A percentile compares a stretch with the other conserved stretches of the same genome.
phyloP scores from a whole-genome alignment of 2,329 filamentous ascomycete genomes.

The Didymella lethalis region DNA sequence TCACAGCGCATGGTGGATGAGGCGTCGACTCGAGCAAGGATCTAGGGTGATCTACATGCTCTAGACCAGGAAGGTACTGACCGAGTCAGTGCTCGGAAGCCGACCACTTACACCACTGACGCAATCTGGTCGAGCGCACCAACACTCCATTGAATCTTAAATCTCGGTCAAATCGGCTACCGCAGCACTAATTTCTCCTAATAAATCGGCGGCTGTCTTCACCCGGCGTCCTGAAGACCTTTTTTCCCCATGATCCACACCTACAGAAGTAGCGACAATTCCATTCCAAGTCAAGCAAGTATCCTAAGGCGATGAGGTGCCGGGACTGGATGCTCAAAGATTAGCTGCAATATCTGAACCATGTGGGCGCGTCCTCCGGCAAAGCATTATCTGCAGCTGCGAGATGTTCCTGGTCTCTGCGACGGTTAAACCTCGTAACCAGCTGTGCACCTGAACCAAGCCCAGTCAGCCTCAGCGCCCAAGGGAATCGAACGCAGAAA shows the following conservation, averaged over 20 bases:
- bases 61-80: not conserved
- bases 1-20: not conserved
- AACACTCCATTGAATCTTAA: conserved; percentile 5
- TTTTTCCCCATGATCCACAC: not conserved
- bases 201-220: not conserved
- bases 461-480: not conserved
- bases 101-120: not conserved
- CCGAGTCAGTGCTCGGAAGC: conserved; percentile 4
- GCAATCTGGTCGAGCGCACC: not conserved
- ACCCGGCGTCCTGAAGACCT: not conserved
- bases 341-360: not conserved
- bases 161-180: not conserved
- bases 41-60: not conserved
- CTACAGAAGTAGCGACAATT: not conserved
- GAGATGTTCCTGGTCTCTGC: not conserved
- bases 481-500: not conserved
- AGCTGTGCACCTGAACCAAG: not conserved
- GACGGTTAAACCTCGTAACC: not conserved
- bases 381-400: conserved; percentile 4
- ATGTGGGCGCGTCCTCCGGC: not conserved
- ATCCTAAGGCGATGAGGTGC: not conserved
- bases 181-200: too few species aligned
- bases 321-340: not conserved
- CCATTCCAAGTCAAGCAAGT: conserved; percentile 1
- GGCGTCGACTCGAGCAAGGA: conserved; percentile 1